Evolutionary conservation across 345 rosid species (phyloP).

Genomic region (Salix koriyanagi): DNA sequence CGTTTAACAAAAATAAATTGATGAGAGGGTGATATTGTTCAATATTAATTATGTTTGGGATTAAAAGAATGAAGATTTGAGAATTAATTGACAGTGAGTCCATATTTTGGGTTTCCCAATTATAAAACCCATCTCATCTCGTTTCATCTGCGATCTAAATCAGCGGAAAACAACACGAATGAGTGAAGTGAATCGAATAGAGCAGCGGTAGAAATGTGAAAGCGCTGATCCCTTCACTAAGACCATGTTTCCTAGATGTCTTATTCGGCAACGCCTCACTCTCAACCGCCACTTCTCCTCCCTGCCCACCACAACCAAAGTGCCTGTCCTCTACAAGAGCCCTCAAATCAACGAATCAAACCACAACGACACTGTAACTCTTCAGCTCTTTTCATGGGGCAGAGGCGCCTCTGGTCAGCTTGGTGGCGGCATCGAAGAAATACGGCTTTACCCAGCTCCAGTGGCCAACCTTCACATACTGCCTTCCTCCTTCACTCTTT

Average conservation of each 20-base stretch:
- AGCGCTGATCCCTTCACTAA: background rate
- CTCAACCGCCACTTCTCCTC: conserved; percentile 20
- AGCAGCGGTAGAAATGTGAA: background rate
- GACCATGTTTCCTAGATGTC: background rate
- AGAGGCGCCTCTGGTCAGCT: conserved; percentile 92
- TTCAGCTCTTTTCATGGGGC: conserved; percentile 88
- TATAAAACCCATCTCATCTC: too few relatives aligned
- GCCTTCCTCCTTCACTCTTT: conserved; percentile 42
- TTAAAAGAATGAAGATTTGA: too few relatives aligned
- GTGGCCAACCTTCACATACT: conserved; percentile 49
- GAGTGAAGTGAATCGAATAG: too few relatives aligned
- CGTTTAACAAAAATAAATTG: too few relatives aligned
- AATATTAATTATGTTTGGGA: too few relatives aligned
- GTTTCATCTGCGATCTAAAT: too few relatives aligned
- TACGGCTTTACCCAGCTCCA: conserved; percentile 63
- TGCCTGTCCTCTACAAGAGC: conserved; percentile 45
- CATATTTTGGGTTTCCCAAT: too few relatives aligned
- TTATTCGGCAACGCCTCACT: background rate
- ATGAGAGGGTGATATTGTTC: too few relatives aligned
- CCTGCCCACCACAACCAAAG: conserved; percentile 26
- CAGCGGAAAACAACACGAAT: too few relatives aligned
- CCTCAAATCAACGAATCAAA: conserved; percentile 32
- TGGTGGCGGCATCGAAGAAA: conserved; percentile 83
- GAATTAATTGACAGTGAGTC: too few relatives aligned
- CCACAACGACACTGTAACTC: conserved; percentile 21